Base-by-base conservation (phyloP, 345 rosid genomes). In the Moricandia moricandioides region DNA sequence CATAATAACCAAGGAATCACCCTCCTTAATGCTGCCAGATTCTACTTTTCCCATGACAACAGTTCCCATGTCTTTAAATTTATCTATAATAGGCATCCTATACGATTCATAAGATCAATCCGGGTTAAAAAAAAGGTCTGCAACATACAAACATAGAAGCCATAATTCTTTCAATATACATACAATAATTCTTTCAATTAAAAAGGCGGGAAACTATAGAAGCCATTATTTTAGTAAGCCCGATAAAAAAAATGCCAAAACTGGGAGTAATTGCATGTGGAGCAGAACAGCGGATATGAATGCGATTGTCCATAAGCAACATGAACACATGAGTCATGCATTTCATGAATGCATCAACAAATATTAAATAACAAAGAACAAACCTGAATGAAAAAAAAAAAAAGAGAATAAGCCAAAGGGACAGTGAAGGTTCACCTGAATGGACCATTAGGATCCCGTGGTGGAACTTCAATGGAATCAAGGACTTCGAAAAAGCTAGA, bases 31-130 rank as follows among this genome's bases (percentile, higher is more conserved):
- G 80, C 87, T 95, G 63, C 99, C 99, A 73, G 91, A 87, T 87
- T 95, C 99, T 40, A 89, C 87, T 78, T 92, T 95, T 43, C 99
- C 99, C 99, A 95, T 95, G 14, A 90, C 90, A 80, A 90, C 92
- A 47, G 99, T 95, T 73, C 99, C 99, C 97, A 95, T 90, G 81
- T 95, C 99, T 82, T 95, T 95, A 82, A 90, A 95, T 71, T 92
- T 95, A 89, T 92, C 99, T 82, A 95, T 82, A 37, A 95, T 86
- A 51, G 99, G 97, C 97, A 95, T 83, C 92, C 99, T 95, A 11
- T 10, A 81, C 77, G 81, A 68, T 58, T 67, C 45, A 56, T 54
- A 72, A 47, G 65, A 66, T 35, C 39, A 62, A 9, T 55, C 40
- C 1, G 27, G 65, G 11, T 51, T 47, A 60, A 27, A 47, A 2